phyloP scores from a whole-genome alignment of 2,329 filamentous ascomycete species.

The Diaporthe sp. region DNA sequence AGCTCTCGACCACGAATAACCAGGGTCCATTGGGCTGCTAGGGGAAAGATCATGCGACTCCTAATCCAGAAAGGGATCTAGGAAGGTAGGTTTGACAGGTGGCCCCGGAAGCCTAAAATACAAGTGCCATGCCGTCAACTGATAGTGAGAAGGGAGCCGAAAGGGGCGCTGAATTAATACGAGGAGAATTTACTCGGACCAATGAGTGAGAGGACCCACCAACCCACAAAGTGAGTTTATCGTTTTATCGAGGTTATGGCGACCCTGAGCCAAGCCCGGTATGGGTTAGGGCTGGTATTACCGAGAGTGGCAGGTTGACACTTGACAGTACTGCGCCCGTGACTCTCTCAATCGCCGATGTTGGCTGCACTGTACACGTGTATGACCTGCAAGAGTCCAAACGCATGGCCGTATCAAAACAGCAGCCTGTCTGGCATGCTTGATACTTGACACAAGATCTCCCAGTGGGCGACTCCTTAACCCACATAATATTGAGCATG shows the following conservation, averaged over 20 bases:
- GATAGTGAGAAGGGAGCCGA: background rate
- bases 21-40: background rate
- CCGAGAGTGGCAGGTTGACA: conserved; percentile 11
- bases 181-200: background rate
- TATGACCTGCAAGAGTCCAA: background rate
- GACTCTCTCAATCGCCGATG: conserved; percentile 27
- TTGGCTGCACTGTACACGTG: background rate
- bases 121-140: background rate
- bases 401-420: background rate
- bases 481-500: background rate
- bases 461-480: background rate
- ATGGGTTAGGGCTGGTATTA: background rate
- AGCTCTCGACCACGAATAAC: background rate
- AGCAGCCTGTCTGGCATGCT: background rate
- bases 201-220: background rate
- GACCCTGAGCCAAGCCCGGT: background rate
- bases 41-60: background rate
- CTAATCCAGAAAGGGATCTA: background rate
- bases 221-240: background rate
- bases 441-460: background rate
- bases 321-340: background rate
- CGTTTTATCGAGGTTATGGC: background rate
- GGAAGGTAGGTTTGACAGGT: conserved; percentile 1
- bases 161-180: background rate
- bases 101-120: conserved; percentile 4